Evolutionary conservation across 2,329 filamentous ascomycete species (phyloP).

Genomic region (Pestalotiopsis fici): DNA sequence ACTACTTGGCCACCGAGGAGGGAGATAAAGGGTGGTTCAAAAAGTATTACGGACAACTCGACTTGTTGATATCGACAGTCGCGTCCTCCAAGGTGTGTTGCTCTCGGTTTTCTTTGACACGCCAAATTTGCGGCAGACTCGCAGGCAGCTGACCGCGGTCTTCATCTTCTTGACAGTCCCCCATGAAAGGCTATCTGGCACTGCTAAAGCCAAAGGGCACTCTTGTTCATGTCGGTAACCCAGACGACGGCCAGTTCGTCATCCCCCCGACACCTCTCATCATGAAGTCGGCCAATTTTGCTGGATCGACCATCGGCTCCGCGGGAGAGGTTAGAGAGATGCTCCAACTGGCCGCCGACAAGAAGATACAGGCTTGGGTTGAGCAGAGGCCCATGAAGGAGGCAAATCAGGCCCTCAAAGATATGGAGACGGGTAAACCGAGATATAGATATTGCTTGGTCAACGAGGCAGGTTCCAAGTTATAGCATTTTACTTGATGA

Average conservation of each 20-base stretch:
- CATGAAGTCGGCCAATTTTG: conserved; percentile 48
- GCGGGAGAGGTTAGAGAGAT: conserved; percentile 52
- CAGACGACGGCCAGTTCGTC: conserved; percentile 43
- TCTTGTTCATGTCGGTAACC: conserved; percentile 65
- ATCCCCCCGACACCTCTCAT: conserved; percentile 26
- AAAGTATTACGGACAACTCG: conserved; percentile 46
- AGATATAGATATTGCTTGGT: conserved; percentile 14
- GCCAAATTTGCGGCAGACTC: too few species aligned
- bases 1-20: conserved; percentile 37
- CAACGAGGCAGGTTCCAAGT: conserved; percentile 3
- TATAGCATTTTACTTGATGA: not conserved
- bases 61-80: conserved; percentile 56
- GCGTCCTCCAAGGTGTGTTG: conserved; percentile 30
- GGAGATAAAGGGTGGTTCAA: conserved; percentile 48
- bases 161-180: conserved; percentile 40
- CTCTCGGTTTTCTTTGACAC: not conserved
- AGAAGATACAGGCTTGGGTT: conserved; percentile 46
- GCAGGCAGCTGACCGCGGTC: not conserved
- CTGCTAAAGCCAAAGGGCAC: conserved; percentile 59
- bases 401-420: conserved; percentile 12
- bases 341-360: conserved; percentile 47
- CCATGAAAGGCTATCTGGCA: conserved; percentile 56
- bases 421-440: conserved; percentile 11
- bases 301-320: conserved; percentile 41
- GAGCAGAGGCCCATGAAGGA: conserved; percentile 15